Evolutionary conservation across 2,329 filamentous ascomycete species (phyloP).

Genomic region (Periconia sp.): DNA sequence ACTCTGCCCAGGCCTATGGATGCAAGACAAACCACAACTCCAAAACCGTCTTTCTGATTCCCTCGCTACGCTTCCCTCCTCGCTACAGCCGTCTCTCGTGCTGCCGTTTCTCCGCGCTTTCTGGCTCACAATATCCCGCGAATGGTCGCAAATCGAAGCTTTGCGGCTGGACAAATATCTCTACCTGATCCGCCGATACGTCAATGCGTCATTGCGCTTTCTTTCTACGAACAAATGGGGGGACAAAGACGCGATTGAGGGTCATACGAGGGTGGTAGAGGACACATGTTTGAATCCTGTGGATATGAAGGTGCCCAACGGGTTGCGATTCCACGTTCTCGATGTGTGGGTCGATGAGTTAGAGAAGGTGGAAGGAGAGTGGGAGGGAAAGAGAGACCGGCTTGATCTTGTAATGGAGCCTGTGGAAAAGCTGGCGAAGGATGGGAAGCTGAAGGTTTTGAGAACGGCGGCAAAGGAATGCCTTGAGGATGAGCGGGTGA

Average conservation of each 20-base stretch:
- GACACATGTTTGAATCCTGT: slow-evolving; percentile 53
- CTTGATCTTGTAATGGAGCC: slow-evolving; percentile 61
- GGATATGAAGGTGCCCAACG: slow-evolving; percentile 73
- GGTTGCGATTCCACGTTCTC: slow-evolving; percentile 82
- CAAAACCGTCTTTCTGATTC: slow-evolving; percentile 84
- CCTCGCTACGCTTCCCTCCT: slow-evolving; percentile 72
- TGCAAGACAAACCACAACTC: slow-evolving; percentile 86
- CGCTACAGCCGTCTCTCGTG: slow-evolving; percentile 57
- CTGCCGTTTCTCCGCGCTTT: slow-evolving; percentile 56
- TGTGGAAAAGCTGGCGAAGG: slow-evolving; percentile 61
- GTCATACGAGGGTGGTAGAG: slow-evolving; percentile 56
- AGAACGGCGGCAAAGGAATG: slow-evolving; percentile 72
- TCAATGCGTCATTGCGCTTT: slow-evolving; percentile 70
- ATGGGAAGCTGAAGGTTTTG: slow-evolving; percentile 72
- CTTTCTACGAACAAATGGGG: slow-evolving; percentile 51
- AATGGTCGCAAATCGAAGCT: slow-evolving; percentile 59
- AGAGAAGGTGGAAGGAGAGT: slow-evolving; percentile 67
- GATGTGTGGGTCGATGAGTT: slow-evolving; percentile 94
- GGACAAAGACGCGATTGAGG: slow-evolving; percentile 44
- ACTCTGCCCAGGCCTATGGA: slow-evolving; percentile 71
- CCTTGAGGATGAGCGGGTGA: slow-evolving; percentile 75
- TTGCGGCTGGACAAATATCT: slow-evolving; percentile 87
- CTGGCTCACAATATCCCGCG: slow-evolving; percentile 58
- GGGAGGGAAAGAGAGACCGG: slow-evolving; percentile 37
- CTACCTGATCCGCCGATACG: slow-evolving; percentile 77